Evolutionary conservation across 257 asterid genomes (phyloP), one percentile per base, ranked within the genome.

Genomic region (Fraxinus cuspidata): DNA sequence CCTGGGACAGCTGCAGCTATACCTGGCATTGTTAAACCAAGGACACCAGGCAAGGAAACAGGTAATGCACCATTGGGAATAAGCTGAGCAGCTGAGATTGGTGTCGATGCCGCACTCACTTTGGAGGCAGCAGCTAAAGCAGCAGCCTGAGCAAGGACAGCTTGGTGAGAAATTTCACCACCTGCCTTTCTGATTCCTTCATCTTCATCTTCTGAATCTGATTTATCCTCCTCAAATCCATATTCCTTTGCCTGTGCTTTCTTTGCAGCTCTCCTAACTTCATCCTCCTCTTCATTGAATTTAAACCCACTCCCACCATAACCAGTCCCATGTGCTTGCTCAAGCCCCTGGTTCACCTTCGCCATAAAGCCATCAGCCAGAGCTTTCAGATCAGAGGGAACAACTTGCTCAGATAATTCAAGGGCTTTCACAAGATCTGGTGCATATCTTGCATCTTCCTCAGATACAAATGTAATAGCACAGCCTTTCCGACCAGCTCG

Each of bases 221-320:
- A 93, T 85, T 93, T 93, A 81, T 93, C 97, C 65, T 93, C 98
- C 90, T 86, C 95, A 31, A 89, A 91, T 5, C 97, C 97, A 31
- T 89, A 92, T 67, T 89, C 94, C 77, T 87, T 93, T 9, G 96
- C 96, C 90, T 93, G 98, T 47, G 98, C 98, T 85, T 93, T 93
- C 89, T 91, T 92, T 27, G 94, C 97, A 0, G 97, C 97, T 86
- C 74, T 90, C 78, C 96, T 89, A 76, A 89, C 91, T 78, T 93
- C 98, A 75, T 93, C 98, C 83, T 93, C 98, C 85, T 88, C 98
- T 85, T 93, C 93, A 29, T 93, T 93, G 76, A 93, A 93, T 74
- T 93, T 93, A 84, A 91, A 91, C 68, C 98, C 97, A 66, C 96
- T 91, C 19, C 97, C 98, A 56, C 98, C 96, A 60, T 90, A 93